Evolutionary conservation across 306 rosid genomes (phyloP).

Genomic region (Sechiopsis laciniata): DNA sequence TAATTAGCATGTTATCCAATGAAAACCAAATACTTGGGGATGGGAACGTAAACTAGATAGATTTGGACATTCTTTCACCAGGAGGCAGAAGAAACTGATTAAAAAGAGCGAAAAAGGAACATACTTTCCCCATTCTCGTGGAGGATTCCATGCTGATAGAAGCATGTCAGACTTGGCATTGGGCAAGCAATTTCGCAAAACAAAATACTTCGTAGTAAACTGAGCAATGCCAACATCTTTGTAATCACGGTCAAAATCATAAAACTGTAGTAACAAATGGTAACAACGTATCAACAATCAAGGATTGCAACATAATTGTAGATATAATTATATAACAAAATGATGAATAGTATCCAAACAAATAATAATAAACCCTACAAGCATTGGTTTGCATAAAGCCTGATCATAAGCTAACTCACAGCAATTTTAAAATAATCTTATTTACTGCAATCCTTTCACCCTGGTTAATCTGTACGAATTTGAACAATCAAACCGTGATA

Average conservation of each 20-base stretch:
- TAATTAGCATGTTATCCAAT: neutral
- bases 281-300: neutral
- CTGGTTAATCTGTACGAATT: slow-evolving; percentile 1
- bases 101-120: slow-evolving; percentile 27
- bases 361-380: no score
- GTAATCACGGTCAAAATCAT: slow-evolving; percentile 95
- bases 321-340: slow-evolving; percentile 17
- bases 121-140: slow-evolving; percentile 87
- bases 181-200: slow-evolving; percentile 84
- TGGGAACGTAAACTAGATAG: neutral
- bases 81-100: slow-evolving; percentile 16
- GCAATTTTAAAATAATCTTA: no score
- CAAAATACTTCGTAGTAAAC: slow-evolving; percentile 86
- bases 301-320: slow-evolving; percentile 1
- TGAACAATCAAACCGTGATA: neutral
- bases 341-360: neutral
- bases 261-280: slow-evolving; percentile 46
- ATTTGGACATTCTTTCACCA: slow-evolving; percentile 19
- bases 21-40: neutral
- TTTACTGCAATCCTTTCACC: neutral
- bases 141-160: slow-evolving; percentile 97
- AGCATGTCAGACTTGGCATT: slow-evolving; percentile 94
- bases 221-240: slow-evolving; percentile 92
- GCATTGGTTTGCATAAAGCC: no score
- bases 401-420: neutral